Base-by-base conservation (phyloP, 2,329 filamentous ascomycete species). In the Diaporthe sp. region DNA sequence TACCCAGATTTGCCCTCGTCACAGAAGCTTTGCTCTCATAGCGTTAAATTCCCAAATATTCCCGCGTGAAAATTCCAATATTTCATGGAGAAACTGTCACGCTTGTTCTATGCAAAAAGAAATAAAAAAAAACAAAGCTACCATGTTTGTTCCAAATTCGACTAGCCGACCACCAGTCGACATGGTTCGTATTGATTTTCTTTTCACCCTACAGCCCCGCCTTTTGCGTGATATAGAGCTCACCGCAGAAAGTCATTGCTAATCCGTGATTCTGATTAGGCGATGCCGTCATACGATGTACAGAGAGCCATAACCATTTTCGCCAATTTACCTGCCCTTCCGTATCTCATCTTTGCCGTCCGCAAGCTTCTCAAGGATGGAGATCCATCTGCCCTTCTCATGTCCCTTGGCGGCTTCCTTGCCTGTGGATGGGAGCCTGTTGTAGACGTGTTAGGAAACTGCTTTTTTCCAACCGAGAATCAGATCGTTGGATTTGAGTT, bases 161-260 rank as follows among this genome's bases (percentile, higher is more conserved):
- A 68, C 42, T 25, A 68, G 64, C 64, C 64, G 64, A 10, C 64
- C 64, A 38, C 64, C 64, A 45, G 30, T 45, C 30, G 45, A 68
- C 45, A 68, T 68, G 64, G 64, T 64, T 40, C n/a, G 45, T n/a
- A n/a, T n/a, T n/a, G n/a, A n/a, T 22, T n/a, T 50, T 10, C 22
- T 50, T 50, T 50, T n/a, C 17, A 50, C 4, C 22, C 45, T 3
- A n/a, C 5, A 5, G n/a, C 22, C 4, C 45, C 45, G n/a, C 45
- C 4, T 22, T 10, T 50, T 50, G 45, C 17, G 10, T 50, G 45
- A 50, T 50, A 15, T 50, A n/a, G 22, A 50, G 22, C 45, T 50
- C 45, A 50, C 22, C 45, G 45, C 45, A 19, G 45, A 50, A n/a
- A 50, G 22, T 10, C 22, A n/a, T 50, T 50, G 17, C 45, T 50